phyloP scores from a whole-genome alignment of 176 grass and related monocot genomes.

The Oryza glaberrima region DNA sequence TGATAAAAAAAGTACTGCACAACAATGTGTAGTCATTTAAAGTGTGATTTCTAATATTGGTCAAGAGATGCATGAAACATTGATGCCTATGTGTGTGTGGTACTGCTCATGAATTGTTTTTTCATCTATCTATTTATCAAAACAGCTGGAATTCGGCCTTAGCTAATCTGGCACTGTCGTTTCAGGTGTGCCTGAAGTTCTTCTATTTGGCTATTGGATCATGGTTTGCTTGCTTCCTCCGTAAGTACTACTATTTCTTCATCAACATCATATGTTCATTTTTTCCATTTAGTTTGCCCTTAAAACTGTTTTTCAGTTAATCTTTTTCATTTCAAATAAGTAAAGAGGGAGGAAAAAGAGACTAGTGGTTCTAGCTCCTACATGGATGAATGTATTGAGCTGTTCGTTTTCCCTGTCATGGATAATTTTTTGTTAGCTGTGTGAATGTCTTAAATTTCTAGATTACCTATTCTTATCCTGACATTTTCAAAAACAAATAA shows the following conservation, averaged over 20 bases:
- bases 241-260: conserved; percentile 25
- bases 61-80: not conserved
- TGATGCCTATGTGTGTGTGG: not conserved
- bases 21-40: not conserved
- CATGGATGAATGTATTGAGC: not conserved
- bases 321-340: not conserved
- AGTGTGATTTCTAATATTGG: not conserved
- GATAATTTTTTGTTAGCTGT: not conserved
- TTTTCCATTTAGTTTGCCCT: not conserved
- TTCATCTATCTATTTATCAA: not conserved
- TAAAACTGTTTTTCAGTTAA: not conserved
- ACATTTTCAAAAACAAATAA: not conserved
- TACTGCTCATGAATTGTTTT: not conserved
- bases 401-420: not conserved
- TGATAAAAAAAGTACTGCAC: not conserved
- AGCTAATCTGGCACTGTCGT: not conserved
- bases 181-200: conserved; percentile 62
- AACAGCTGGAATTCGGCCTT: not conserved
- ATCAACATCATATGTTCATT: not conserved
- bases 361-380: not conserved
- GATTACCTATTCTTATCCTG: not conserved
- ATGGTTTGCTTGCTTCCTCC: conserved; percentile 54
- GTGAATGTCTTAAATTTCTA: not conserved
- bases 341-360: not conserved
- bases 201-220: conserved; percentile 65